A percentile compares a stretch with the other conserved stretches of the same genome.
Conservation (phyloP, 768 basidiomycete genomes). For the Amanita polypyramis region DNA sequence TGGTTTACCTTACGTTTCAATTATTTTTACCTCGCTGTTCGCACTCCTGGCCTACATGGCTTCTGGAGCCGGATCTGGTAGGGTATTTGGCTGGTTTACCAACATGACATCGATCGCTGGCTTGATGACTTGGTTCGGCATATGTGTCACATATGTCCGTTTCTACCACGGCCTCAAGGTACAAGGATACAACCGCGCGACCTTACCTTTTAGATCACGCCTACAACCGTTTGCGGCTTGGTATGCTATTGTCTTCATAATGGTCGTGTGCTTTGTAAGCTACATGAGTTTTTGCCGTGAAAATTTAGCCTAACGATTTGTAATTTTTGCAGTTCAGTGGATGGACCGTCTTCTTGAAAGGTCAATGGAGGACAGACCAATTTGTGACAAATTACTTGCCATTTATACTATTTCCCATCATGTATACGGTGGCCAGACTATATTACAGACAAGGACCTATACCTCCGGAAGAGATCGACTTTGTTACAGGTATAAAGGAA, state of each 20-base stretch:
- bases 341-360: slow-evolving; percentile 31
- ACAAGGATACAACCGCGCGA: slow-evolving; percentile 66
- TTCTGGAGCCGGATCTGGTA: slow-evolving; percentile 49
- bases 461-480: slow-evolving; percentile 71
- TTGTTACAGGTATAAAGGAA: slow-evolving; percentile 56
- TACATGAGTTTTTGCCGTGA: not conserved
- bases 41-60: slow-evolving; percentile 77
- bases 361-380: slow-evolving; percentile 37
- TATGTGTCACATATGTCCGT: slow-evolving; percentile 66
- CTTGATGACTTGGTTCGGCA: slow-evolving; percentile 78
- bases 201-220: slow-evolving; percentile 57
- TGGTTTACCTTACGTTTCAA: slow-evolving; percentile 70
- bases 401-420: slow-evolving; percentile 57
- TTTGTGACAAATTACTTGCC: slow-evolving; percentile 85
- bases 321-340: slow-evolving; percentile 27
- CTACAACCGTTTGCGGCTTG: slow-evolving; percentile 72
- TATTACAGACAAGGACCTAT: slow-evolving; percentile 38
- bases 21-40: slow-evolving; percentile 62
- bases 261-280: slow-evolving; percentile 56
- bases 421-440: slow-evolving; percentile 54
- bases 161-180: slow-evolving; percentile 77
- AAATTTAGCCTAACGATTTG: not conserved
- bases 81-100: slow-evolving; percentile 72
- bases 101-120: slow-evolving; percentile 63
- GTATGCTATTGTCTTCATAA: slow-evolving; percentile 31